Evolutionary conservation across 495 filamentous ascomycete species (phyloP), one percentile per base, ranked within the genome.

Genomic region (Cercophora scortea): DNA sequence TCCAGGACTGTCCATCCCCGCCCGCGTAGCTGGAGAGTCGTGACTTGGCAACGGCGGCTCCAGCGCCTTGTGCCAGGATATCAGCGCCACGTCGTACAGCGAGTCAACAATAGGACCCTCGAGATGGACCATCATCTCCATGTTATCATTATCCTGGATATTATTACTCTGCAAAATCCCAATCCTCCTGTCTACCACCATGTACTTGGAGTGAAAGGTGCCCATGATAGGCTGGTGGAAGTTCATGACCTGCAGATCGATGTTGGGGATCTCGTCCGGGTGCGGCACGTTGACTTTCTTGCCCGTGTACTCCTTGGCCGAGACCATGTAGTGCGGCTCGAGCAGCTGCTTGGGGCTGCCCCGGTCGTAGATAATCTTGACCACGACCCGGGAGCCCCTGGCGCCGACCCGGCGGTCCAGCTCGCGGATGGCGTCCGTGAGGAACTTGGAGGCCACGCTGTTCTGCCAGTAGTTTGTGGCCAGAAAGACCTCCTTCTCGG

Each of bases 81-180:
- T 72, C 36, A 91, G 64, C 5, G 82, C 82, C 49, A 79, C 79
- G 53, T 91, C 87, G 55, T 88, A 90, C 36, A 91, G 59, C 3
- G 79, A 77, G 61, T 90, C 85, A 1, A 90, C 86, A 54, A 89
- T 84, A 0, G 86, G 82, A 0, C 87, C 87, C 62, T 91, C 86
- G 11, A 90, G 58, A 35, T 87, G 84, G n/a, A 79, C 68, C 74
- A 89, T 79, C 87, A 91, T 91, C 69, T 89, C 86, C 42, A 88
- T 38, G 54, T 89, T 89, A 54, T 87, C 83, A 50, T 87, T 88
- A 53, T 88, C 86, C 71, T 84, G 81, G 45, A 90, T 84, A 54
- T 90, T 90, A 60, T 87, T 88, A 69, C 86, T 89, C 64, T 84
- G 80, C 4, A 89, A 54, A 1, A 87, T 66, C 2, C 79, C 87